phyloP scores from a whole-genome alignment of 176 grass and related monocot genomes.

The Bromus sterilis region DNA sequence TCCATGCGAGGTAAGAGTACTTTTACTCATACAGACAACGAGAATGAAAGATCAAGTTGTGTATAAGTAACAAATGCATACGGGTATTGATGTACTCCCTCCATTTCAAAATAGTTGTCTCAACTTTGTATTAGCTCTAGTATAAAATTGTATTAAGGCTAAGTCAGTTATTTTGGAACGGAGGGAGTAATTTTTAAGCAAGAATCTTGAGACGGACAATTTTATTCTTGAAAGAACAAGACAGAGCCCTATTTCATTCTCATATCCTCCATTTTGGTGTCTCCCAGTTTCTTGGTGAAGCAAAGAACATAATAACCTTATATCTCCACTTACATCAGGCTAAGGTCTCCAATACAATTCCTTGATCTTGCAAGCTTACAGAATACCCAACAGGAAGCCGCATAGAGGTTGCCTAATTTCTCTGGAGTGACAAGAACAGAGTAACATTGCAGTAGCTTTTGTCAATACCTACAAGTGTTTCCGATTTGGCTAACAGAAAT shows the following conservation, averaged over 20 bases:
- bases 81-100: no score
- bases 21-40: no score
- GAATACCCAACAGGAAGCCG: neutral
- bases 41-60: no score
- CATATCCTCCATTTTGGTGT: constrained; percentile 1
- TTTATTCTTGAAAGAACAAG: neutral
- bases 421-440: constrained; percentile 2
- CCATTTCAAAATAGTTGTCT: no score
- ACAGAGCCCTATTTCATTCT: neutral
- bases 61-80: no score
- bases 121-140: no score
- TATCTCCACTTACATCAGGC: neutral
- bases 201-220: neutral
- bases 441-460: neutral
- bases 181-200: neutral
- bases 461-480: neutral
- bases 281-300: neutral
- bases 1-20: no score
- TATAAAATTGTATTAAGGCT: no score
- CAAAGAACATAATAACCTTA: neutral
- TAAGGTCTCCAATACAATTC: neutral
- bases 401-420: neutral
- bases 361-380: neutral
- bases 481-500: neutral
- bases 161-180: no score